A percentile compares a stretch with the other conserved stretches of the same genome.
Conservation (phyloP, 495 filamentous ascomycete genomes). For the Penicillium steckii region DNA sequence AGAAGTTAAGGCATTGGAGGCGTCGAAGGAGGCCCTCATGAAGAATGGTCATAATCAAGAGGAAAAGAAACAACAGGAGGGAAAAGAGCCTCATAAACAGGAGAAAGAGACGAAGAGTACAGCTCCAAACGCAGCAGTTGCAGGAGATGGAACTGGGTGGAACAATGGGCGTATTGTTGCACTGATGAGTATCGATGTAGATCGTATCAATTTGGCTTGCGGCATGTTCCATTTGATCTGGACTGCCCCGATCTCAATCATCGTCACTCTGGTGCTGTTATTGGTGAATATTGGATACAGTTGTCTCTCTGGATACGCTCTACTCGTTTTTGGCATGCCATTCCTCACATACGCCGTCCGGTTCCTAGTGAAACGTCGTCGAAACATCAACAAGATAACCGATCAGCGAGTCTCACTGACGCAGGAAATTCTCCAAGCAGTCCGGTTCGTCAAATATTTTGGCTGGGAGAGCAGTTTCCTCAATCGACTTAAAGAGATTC, state of each 20-base stretch:
- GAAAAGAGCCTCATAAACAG: background rate
- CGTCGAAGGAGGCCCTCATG: slow-evolving; percentile 45
- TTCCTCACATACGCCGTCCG: slow-evolving; percentile 71
- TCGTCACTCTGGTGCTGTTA: slow-evolving; percentile 75
- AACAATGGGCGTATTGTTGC: slow-evolving; percentile 87
- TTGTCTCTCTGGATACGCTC: slow-evolving; percentile 80
- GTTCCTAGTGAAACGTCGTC: slow-evolving; percentile 65
- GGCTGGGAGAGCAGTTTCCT: slow-evolving; percentile 91
- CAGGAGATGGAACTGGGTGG: slow-evolving; percentile 77
- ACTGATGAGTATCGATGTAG: slow-evolving; percentile 91
- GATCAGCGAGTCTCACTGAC: slow-evolving; percentile 88
- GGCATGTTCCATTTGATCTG: slow-evolving; percentile 89
- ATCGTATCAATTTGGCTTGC: slow-evolving; percentile 80
- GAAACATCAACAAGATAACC: slow-evolving; percentile 84
- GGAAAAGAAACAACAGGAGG: slow-evolving; percentile 27
- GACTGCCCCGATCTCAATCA: slow-evolving; percentile 75
- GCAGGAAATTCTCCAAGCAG: slow-evolving; percentile 87
- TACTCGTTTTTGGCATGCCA: slow-evolving; percentile 76
- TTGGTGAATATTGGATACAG: slow-evolving; percentile 85
- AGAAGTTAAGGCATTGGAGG: slow-evolving; percentile 30
- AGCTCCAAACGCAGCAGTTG: slow-evolving; percentile 27
- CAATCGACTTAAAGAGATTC: slow-evolving; percentile 67
- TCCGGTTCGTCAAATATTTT: slow-evolving; percentile 94
- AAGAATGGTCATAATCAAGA: slow-evolving; percentile 36
- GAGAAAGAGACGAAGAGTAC: too few species aligned